Evolutionary conservation across 1,139 yeast species (phyloP), one percentile per base, ranked within the genome.

Genomic region (Suhomyces atakaporum): DNA sequence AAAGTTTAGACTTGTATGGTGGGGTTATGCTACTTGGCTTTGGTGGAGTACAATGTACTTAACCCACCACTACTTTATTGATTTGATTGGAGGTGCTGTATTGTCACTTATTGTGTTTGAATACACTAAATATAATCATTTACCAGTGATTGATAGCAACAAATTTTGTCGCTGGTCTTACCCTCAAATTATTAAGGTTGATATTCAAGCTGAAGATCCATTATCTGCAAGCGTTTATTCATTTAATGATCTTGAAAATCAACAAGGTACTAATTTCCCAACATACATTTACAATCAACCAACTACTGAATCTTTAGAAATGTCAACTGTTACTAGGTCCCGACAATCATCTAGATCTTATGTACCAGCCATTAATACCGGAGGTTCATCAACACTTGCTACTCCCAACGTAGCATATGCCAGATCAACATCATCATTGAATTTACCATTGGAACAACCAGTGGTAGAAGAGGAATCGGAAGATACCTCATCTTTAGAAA

Each of bases 1-100:
- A 16, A 72, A 65, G 37, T 70, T 67, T 41, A 72, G 77, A 9
- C 75, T 81, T 4, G 51, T 82, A 10, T 86, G 90, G 71, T 73
- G 84, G 58, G 65, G 69, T 19, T 90, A 90, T 59, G 95, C 88
- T 15, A 66, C 81, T 47, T 88, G 96, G 95, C 75, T 90, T 51
- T 90, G 97, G 97, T 90, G 97, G 97, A 77, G 94, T 33, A 90
- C 97, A 13, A 90, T 90, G 97, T 90, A 90, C 63, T 75, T 90
- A 54, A 89, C 97, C 1, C 97, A 90, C 62, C 97, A 90, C 62
- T 90, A 90, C 63, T 90, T 90, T 58, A 81, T 89, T 45, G 97
- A 90, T 59, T 76, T 90, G 42, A 86, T 86, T 59, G 95, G 92
- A 12, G 97, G 97, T 22, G 92, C 96, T 2, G 75, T 79, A 22